Evolutionary conservation across 805 yeast genomes (phyloP).

Genomic region (Saturnispora zaruensis): DNA sequence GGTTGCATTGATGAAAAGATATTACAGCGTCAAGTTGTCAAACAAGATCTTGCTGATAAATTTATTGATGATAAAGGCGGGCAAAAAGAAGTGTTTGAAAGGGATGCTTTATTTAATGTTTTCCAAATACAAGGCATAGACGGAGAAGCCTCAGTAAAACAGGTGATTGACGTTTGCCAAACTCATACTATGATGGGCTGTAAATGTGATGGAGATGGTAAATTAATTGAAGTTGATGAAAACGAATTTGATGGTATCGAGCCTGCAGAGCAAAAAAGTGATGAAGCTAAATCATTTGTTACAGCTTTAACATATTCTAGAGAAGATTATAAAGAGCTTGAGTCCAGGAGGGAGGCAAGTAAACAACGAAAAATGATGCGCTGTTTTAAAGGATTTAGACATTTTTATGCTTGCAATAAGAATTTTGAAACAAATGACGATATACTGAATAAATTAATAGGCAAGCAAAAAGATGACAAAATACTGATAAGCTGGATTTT

Average conservation of each 20-base stretch:
- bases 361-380: conserved; percentile 37
- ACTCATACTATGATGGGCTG: conserved; percentile 76
- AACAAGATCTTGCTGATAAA: conserved; percentile 66
- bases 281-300: conserved; percentile 37
- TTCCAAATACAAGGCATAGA: conserved; percentile 41
- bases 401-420: conserved; percentile 42
- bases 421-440: not conserved
- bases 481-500: conserved; percentile 5
- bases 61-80: conserved; percentile 40
- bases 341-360: conserved; percentile 24
- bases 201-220: conserved; percentile 50
- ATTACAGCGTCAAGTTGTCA: conserved; percentile 82
- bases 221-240: conserved; percentile 7
- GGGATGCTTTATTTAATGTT: conserved; percentile 61
- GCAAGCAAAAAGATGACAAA: conserved; percentile 2
- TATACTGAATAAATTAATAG: not conserved
- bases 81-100: conserved; percentile 59
- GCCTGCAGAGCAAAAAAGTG: not conserved
- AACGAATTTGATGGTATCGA: conserved; percentile 16
- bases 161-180: conserved; percentile 38
- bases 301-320: conserved; percentile 37
- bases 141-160: conserved; percentile 21
- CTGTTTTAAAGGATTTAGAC: conserved; percentile 56
- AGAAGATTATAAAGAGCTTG: conserved; percentile 16
- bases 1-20: conserved; percentile 95